A percentile compares a stretch with the other conserved stretches of the same genome.
These are phyloP conservation scores for Boletus pseudo-olivaceus DNA, from an alignment of 768 basidiomycete genomes.

Conservation along the genomic window DNA sequence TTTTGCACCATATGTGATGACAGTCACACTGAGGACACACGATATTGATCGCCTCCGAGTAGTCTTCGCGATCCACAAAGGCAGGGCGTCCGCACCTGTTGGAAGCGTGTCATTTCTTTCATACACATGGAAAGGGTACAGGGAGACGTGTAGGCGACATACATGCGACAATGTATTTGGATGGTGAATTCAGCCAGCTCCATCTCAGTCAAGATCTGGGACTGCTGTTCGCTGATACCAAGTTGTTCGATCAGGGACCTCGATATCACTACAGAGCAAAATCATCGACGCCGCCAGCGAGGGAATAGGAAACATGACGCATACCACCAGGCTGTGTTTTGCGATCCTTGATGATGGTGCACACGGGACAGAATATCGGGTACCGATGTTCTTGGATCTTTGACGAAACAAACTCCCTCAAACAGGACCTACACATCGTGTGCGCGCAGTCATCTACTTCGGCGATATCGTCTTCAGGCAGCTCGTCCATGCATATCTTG, in stretches of 20 bases:
- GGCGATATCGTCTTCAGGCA: constrained; percentile 41
- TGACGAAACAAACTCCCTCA: constrained; percentile 39
- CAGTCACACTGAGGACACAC: constrained; percentile 50
- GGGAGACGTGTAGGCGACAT: constrained; percentile 6
- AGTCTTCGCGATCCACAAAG: constrained; percentile 50
- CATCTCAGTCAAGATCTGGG: constrained; percentile 42
- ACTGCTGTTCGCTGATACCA: constrained; percentile 44
- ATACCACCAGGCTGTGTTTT: constrained; percentile 31
- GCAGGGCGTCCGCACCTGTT: constrained; percentile 46
- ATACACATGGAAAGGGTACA: neutral
- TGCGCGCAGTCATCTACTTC: constrained; percentile 47
- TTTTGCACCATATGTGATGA: constrained; percentile 56
- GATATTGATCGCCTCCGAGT: constrained; percentile 37
- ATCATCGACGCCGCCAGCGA: neutral
- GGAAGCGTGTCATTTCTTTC: neutral
- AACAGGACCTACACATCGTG: constrained; percentile 51
- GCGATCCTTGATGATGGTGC: constrained; percentile 32
- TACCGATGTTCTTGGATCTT: constrained; percentile 52
- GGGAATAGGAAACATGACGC: neutral
- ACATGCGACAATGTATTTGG: constrained; percentile 51
- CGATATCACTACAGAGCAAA: constrained; percentile 34
- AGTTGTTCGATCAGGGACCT: constrained; percentile 38
- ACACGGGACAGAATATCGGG: constrained; percentile 62
- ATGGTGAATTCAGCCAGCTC: constrained; percentile 43
- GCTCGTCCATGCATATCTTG: constrained; percentile 52